Conservation (phyloP, 306 rosid species). For the Vigna hirtella region DNA sequence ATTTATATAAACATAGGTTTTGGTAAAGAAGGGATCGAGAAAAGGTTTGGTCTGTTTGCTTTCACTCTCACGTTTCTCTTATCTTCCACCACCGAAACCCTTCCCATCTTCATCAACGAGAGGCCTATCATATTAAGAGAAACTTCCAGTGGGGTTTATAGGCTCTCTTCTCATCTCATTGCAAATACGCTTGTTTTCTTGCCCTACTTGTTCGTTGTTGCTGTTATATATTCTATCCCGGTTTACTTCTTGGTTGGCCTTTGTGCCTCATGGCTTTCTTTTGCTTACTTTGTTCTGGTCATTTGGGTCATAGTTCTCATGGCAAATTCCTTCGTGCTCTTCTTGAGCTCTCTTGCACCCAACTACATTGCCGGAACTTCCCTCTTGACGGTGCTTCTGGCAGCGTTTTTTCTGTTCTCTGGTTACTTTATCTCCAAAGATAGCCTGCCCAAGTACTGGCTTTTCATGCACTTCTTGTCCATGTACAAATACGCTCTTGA, state of each 20-base stretch:
- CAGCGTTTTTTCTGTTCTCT: slow-evolving; percentile 81
- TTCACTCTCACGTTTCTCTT: slow-evolving; percentile 90
- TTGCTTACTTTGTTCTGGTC: slow-evolving; percentile 77
- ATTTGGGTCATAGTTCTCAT: slow-evolving; percentile 78
- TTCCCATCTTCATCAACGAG: slow-evolving; percentile 86
- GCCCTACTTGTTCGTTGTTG: slow-evolving; percentile 75
- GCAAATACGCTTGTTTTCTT: slow-evolving; percentile 93
- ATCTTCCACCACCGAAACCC: slow-evolving; percentile 87
- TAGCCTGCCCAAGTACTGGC: slow-evolving; percentile 77
- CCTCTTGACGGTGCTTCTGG: slow-evolving; percentile 74
- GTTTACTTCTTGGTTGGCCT: slow-evolving; percentile 91
- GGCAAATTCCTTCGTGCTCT: slow-evolving; percentile 88
- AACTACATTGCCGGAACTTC: slow-evolving; percentile 92
- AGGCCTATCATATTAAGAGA: slow-evolving; percentile 86
- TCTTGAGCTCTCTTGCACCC: slow-evolving; percentile 86
- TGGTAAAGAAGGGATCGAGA: slow-evolving; percentile 74
- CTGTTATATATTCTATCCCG: slow-evolving; percentile 77
- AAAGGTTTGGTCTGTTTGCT: slow-evolving; percentile 88
- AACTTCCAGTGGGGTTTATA: slow-evolving; percentile 85
- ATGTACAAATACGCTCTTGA: slow-evolving; percentile 96
- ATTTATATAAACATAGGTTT: slow-evolving; percentile 87
- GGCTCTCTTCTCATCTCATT: slow-evolving; percentile 86
- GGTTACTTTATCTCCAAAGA: slow-evolving; percentile 81
- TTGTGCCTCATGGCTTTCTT: slow-evolving; percentile 82
- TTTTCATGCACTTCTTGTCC: slow-evolving; percentile 83